These are phyloP conservation scores for Verticillium nubilum DNA, from an alignment of 2,329 filamentous ascomycete species.

Conservation along the genomic window DNA sequence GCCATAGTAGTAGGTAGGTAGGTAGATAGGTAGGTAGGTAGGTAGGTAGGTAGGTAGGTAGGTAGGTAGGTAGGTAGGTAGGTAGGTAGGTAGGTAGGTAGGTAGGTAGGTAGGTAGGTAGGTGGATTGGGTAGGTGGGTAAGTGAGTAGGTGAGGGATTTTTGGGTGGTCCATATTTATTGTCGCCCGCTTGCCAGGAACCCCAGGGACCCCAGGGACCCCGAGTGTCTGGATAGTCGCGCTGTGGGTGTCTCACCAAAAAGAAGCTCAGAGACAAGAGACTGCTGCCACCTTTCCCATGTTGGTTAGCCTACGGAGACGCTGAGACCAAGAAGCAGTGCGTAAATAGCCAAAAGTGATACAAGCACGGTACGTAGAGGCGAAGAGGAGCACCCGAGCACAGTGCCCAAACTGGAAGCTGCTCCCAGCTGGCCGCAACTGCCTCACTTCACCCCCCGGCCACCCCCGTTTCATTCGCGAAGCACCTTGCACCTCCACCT, in stretches of 20 bases:
- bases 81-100: too few relatives aligned
- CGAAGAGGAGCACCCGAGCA: background rate
- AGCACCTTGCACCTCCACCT: conserved; percentile 1
- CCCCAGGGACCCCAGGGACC: background rate
- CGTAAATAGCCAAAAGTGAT: background rate
- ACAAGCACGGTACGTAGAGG: background rate
- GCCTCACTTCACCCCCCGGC: background rate
- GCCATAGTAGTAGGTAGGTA: too few relatives aligned
- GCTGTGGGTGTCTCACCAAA: background rate
- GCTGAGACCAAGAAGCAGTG: background rate
- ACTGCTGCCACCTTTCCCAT: background rate
- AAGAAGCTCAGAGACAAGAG: background rate
- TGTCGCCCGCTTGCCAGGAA: too few relatives aligned
- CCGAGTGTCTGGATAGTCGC: background rate
- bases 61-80: too few relatives aligned
- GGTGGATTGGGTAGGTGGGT: too few relatives aligned
- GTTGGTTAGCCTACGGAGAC: background rate
- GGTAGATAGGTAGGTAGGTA: too few relatives aligned
- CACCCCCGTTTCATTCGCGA: conserved; percentile 1
- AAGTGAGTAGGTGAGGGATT: too few relatives aligned
- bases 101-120: too few relatives aligned
- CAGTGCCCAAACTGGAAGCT: background rate
- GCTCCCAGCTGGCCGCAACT: background rate
- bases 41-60: too few relatives aligned
- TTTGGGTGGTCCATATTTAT: too few relatives aligned